phyloP scores from a whole-genome alignment of 768 basidiomycete species.

The Tulasnella sp. region DNA sequence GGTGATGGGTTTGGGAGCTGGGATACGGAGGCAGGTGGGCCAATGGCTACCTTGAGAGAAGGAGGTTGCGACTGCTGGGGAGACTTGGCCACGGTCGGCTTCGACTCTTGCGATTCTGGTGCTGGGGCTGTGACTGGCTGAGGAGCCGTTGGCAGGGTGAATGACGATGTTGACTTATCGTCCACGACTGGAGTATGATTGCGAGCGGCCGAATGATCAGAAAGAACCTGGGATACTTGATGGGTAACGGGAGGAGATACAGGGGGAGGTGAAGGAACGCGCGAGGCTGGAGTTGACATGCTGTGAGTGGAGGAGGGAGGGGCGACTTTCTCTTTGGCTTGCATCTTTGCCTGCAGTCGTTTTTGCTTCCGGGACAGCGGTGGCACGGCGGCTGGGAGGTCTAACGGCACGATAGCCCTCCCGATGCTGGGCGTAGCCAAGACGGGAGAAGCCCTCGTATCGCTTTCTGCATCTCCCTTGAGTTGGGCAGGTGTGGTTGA shows the following conservation, averaged over 20 bases:
- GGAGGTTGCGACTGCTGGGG: not conserved
- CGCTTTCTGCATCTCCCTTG: not conserved
- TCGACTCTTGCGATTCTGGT: not conserved
- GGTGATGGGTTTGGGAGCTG: not conserved
- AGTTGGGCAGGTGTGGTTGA: not conserved
- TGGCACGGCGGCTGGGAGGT: not conserved
- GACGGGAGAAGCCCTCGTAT: not conserved
- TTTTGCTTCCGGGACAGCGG: slow-evolving; percentile 17
- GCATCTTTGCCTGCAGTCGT: slow-evolving; percentile 13
- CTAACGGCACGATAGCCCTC: not conserved
- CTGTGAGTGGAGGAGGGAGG: slow-evolving; percentile 1
- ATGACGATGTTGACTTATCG: not conserved
- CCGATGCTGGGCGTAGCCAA: not conserved
- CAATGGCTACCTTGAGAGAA: not conserved
- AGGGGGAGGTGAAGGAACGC: not conserved
- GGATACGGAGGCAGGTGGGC: not conserved
- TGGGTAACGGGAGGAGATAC: slow-evolving; percentile 28
- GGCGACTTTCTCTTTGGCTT: slow-evolving; percentile 16
- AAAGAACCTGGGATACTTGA: not conserved
- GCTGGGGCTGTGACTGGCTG: slow-evolving; percentile 22
- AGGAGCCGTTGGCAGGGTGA: not conserved
- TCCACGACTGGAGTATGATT: not conserved
- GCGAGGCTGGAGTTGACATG: slow-evolving; percentile 1
- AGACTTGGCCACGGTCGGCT: not conserved
- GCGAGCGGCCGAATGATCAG: not conserved